phyloP scores from a whole-genome alignment of 176 grass and related monocot genomes.

The Hsuehochloa calcarea region DNA sequence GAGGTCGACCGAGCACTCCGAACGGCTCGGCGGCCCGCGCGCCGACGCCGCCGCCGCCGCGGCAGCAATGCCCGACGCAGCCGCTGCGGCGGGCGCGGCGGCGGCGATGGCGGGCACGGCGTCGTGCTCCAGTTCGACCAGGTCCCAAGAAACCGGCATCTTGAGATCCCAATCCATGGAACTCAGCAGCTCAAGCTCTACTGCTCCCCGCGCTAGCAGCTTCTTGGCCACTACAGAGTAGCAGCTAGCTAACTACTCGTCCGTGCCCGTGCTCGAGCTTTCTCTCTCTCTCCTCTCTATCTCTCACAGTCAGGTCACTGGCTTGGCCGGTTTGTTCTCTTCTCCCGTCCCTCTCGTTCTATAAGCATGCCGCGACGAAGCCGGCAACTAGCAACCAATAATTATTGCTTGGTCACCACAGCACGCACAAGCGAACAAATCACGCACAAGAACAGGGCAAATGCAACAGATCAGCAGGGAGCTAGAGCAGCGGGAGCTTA shows the following conservation, averaged over 20 bases:
- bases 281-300: not conserved
- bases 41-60: not conserved
- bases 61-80: conserved; percentile 35
- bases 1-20: conserved; percentile 80
- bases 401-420: conserved; percentile 43
- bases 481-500: conserved; percentile 21
- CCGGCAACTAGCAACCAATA: conserved; percentile 34
- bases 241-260: not conserved
- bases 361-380: conserved; percentile 34
- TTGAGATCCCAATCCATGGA: conserved; percentile 97
- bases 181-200: conserved; percentile 4
- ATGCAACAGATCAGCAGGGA: conserved; percentile 38
- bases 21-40: conserved; percentile 22
- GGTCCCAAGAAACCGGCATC: conserved; percentile 75
- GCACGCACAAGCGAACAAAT: conserved; percentile 23
- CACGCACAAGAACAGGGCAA: conserved; percentile 17
- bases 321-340: conserved; percentile 30
- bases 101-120: conserved; percentile 33
- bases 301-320: conserved; percentile 17
- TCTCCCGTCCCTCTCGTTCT: conserved; percentile 23
- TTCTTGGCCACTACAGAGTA: not conserved
- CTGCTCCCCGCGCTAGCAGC: not conserved
- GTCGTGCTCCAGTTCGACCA: conserved; percentile 50
- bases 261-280: not conserved
- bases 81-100: not conserved